phyloP scores from a whole-genome alignment of 768 basidiomycete genomes.

The Infundibulicybe gibba region DNA sequence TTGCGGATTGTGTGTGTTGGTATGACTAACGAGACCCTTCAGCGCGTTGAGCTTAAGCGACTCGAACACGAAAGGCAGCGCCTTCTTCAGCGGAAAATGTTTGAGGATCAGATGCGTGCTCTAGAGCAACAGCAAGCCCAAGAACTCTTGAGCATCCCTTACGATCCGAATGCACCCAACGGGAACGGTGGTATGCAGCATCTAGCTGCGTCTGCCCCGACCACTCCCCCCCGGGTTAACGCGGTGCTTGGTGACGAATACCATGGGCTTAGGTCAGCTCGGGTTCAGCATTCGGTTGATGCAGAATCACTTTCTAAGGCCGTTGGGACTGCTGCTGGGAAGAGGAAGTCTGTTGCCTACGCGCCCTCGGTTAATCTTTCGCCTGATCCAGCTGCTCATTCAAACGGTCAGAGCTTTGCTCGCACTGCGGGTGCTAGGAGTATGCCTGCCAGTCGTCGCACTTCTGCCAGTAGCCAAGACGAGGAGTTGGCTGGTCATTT shows the following conservation, averaged over 20 bases:
- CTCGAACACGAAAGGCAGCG: conserved; percentile 92
- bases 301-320: conserved; percentile 63
- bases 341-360: conserved; percentile 85
- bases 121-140: conserved; percentile 90
- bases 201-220: conserved; percentile 85
- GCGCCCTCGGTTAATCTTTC: conserved; percentile 75
- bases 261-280: conserved; percentile 33
- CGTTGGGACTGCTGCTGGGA: conserved; percentile 67
- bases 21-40: conserved; percentile 9
- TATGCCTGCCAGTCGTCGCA: conserved; percentile 89
- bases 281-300: conserved; percentile 53
- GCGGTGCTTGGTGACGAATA: conserved; percentile 59
- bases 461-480: conserved; percentile 84
- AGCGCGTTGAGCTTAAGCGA: conserved; percentile 90
- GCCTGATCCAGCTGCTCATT: conserved; percentile 52
- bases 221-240: conserved; percentile 80
- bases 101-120: conserved; percentile 95
- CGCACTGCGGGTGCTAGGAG: conserved; percentile 81
- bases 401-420: conserved; percentile 51
- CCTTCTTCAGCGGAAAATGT: conserved; percentile 78
- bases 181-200: conserved; percentile 58
- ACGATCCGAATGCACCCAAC: conserved; percentile 44
- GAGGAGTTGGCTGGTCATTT: conserved; percentile 77
- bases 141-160: conserved; percentile 75
- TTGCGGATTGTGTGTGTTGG: conserved; percentile 4